Percentiles rank a stretch among this genome's conserved stretches.
Evolutionary conservation across 1,284 basidiomycete species (phyloP).

Genomic region (Acaromyces ingoldii): DNA sequence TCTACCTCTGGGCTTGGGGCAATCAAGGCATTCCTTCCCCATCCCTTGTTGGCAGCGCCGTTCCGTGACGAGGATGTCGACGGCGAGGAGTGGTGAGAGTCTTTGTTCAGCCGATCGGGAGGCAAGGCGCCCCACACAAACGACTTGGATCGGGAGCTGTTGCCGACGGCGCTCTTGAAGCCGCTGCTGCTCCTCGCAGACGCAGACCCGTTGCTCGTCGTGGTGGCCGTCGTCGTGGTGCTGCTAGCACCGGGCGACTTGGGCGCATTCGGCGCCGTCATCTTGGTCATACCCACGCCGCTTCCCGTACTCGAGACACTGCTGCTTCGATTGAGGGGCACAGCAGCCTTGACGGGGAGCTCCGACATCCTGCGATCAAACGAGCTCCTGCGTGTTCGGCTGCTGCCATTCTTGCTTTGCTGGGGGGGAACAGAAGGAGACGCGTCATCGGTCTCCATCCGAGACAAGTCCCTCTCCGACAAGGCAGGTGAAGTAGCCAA

Average conservation of each 20-base stretch:
- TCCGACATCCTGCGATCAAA: conserved; percentile 35
- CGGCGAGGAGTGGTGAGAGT: neutral
- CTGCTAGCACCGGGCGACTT: neutral
- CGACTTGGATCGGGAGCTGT: neutral
- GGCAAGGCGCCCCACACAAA: conserved; percentile 8
- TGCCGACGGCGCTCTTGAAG: neutral
- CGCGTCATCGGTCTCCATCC: neutral
- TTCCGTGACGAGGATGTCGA: too few relatives aligned
- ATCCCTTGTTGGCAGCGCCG: too few relatives aligned
- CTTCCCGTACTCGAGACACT: too few relatives aligned
- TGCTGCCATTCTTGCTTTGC: neutral
- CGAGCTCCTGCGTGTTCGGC: neutral
- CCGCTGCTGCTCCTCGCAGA: too few relatives aligned
- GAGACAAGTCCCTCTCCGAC: neutral
- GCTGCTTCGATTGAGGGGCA: conserved; percentile 16
- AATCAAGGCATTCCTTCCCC: too few relatives aligned
- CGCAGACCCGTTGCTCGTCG: too few relatives aligned
- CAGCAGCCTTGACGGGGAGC: conserved; percentile 27
- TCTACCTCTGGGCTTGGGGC: too few relatives aligned
- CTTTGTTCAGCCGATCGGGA: neutral
- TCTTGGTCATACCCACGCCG: too few relatives aligned
- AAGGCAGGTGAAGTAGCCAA: neutral
- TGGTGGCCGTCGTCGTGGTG: neutral
- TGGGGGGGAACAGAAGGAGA: neutral
- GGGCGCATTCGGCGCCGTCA: conserved; percentile 1